Percentiles rank a stretch among this genome's conserved stretches.
Evolutionary conservation across 495 filamentous ascomycete species (phyloP).

Genomic region (Penicillium odoratum): DNA sequence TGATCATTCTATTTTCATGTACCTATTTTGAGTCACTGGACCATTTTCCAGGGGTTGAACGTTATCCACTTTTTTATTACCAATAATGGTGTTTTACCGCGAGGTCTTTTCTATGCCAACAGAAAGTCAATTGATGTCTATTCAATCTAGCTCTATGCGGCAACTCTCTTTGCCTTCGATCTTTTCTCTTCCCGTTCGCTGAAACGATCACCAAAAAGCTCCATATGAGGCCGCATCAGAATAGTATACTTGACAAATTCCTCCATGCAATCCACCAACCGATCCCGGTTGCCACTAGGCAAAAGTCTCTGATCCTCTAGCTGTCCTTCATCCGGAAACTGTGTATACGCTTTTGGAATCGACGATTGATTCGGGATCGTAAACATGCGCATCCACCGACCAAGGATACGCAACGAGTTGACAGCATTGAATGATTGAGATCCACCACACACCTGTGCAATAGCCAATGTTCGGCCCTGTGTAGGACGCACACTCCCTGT

Average conservation of each 20-base stretch:
- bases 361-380: slow-evolving; percentile 69
- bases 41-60: too few relatives aligned
- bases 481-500: slow-evolving; percentile 67
- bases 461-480: slow-evolving; percentile 65
- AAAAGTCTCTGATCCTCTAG: slow-evolving; percentile 56
- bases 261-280: slow-evolving; percentile 76
- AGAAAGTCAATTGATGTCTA: background rate
- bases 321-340: slow-evolving; percentile 57
- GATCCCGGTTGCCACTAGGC: slow-evolving; percentile 62
- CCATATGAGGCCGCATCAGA: slow-evolving; percentile 61
- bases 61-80: too few relatives aligned
- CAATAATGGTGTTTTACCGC: too few relatives aligned
- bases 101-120: too few relatives aligned
- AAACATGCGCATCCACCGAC: slow-evolving; percentile 80
- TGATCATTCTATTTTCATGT: too few relatives aligned
- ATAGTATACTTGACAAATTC: slow-evolving; percentile 76
- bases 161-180: slow-evolving; percentile 15
- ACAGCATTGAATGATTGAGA: slow-evolving; percentile 74
- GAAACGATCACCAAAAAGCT: slow-evolving; percentile 64
- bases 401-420: slow-evolving; percentile 68
- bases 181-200: slow-evolving; percentile 53
- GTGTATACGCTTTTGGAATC: slow-evolving; percentile 64
- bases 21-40: too few relatives aligned
- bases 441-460: slow-evolving; percentile 66
- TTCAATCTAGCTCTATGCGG: background rate